phyloP scores from a whole-genome alignment of 225 moss, liverwort and hornwort genomes.

The Neckera pumila region DNA sequence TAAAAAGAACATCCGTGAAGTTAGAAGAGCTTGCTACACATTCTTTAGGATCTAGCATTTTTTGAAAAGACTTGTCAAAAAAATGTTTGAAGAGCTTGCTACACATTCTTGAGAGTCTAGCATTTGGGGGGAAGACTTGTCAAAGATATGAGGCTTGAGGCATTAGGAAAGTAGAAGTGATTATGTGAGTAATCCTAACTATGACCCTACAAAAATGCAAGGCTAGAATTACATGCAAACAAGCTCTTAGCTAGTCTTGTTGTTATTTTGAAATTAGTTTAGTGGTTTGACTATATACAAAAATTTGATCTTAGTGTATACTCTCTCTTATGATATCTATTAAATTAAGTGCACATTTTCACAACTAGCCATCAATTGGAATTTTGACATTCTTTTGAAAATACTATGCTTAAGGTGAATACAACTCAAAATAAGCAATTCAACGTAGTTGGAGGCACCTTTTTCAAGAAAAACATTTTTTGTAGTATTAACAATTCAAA shows the following conservation, averaged over 20 bases:
- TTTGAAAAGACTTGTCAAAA: no score
- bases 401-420: no score
- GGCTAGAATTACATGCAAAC: accelerated
- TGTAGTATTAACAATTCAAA: background rate
- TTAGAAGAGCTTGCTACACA: background rate
- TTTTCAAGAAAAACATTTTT: background rate
- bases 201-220: background rate
- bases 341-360: background rate
- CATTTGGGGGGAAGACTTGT: no score
- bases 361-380: accelerated
- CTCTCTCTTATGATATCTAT: background rate
- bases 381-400: no score
- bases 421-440: no score
- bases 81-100: background rate
- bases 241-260: background rate
- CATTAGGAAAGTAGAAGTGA: background rate
- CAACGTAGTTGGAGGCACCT: background rate
- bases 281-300: background rate
- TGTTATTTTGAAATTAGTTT: background rate
- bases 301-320: background rate
- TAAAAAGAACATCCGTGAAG: background rate
- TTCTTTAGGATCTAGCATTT: background rate
- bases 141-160: background rate
- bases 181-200: background rate
- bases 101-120: background rate